Base-by-base conservation (phyloP, 495 filamentous ascomycete species). In the Acidomyces sp. region DNA sequence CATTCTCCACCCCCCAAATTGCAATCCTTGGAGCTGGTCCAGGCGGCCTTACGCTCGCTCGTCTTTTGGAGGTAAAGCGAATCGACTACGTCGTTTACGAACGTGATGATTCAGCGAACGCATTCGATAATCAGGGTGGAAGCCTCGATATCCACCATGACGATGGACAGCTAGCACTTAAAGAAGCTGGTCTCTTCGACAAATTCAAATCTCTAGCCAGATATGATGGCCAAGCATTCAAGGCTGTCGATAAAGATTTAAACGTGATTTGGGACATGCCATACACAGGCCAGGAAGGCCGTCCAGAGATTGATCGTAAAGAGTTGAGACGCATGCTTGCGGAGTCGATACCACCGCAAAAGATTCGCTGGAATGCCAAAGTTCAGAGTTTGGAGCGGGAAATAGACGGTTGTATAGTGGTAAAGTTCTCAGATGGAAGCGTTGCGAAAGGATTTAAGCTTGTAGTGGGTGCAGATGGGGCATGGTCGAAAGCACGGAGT, bases 391-490 rank as follows among this genome's bases (percentile, higher is more conserved):
- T 52, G 26, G n/a, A 25, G 9, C 20, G 20, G 12, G 20, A 26
- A 4, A 37, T 41, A 2, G 48, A 55, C 10, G 28, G 34, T 27
- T 5, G 27, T 11, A 39, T 48, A 32, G 30, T 32, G 20, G 27
- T 63, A 4, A 45, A 52, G 11, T 57, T 63, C n/a, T 46, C 32
- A 9, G 45, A 60, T 23, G 54, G 53, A 0, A 19, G 25, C 4
- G 38, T 46, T 1, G 56, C 54, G 32, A 15, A 15, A 6, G 57
- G 49, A 0, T 71, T 68, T 43, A 67, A 75, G 47, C 57, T 80
- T 0, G 60, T 80, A 0, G 61, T 79, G 24, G 75, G 77, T 9
- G 74, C 74, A 3, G 76, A 80, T 42, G 76, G 76, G 6, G 71
- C 74, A 11, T 77, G 74, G 70, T 70, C 65, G 9, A 62, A 62